A percentile compares a stretch with the other conserved stretches of the same genome.
Conservation (phyloP, 2,329 filamentous ascomycete species). For the Hypoxylon sp. region DNA sequence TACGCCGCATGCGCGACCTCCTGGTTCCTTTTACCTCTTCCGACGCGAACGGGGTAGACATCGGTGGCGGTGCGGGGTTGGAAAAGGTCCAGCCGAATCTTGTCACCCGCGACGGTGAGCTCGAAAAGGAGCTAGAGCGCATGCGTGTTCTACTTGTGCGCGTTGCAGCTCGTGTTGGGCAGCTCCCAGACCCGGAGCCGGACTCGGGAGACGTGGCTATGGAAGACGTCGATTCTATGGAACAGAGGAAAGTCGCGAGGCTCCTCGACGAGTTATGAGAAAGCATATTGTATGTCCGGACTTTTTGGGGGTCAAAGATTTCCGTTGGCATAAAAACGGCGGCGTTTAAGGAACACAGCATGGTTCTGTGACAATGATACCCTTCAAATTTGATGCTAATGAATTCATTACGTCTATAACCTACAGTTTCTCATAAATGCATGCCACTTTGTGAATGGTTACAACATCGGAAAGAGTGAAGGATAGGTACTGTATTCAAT, state of each 20-base stretch:
- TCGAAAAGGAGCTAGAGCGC: conserved; percentile 74
- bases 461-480: not conserved
- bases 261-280: conserved; percentile 54
- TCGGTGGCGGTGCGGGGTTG: conserved; percentile 47
- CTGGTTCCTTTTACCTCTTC: conserved; percentile 61
- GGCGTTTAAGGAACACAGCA: conserved; percentile 1
- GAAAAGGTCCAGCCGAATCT: conserved; percentile 72
- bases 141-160: conserved; percentile 73
- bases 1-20: conserved; percentile 62
- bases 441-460: not conserved
- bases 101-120: conserved; percentile 71
- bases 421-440: not conserved
- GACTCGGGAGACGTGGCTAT: conserved; percentile 45
- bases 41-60: conserved; percentile 27
- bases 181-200: conserved; percentile 49
- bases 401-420: not conserved
- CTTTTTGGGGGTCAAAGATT: not conserved
- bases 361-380: conserved; percentile 28
- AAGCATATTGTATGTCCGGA: not conserved
- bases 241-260: conserved; percentile 57
- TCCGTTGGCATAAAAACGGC: not conserved
- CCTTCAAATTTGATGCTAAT: conserved; percentile 12
- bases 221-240: conserved; percentile 54
- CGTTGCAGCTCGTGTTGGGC: conserved; percentile 65
- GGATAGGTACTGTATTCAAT: conserved; percentile 2